Percentiles rank a stretch among this genome's conserved stretches.
These are phyloP conservation scores for Verbascum thapsus DNA, from an alignment of 257 asterid species.

Conservation along the genomic window DNA sequence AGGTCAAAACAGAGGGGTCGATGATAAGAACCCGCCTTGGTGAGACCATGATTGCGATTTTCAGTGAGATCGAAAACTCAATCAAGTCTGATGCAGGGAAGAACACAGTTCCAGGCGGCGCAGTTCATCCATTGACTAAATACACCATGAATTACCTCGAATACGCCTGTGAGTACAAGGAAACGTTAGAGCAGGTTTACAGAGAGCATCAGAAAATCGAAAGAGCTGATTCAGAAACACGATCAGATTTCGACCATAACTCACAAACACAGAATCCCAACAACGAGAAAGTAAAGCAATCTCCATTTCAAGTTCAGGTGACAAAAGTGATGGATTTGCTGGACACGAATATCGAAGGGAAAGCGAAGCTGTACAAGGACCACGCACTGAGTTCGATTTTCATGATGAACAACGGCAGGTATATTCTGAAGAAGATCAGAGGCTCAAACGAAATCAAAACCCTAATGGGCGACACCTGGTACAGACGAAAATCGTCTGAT, in stretches of 20 bases:
- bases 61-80: constrained; percentile 68
- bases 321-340: constrained; percentile 64
- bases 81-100: constrained; percentile 65
- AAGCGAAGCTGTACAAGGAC: constrained; percentile 75
- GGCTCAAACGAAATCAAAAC: constrained; percentile 50
- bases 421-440: constrained; percentile 72
- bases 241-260: constrained; percentile 41
- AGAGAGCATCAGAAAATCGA: constrained; percentile 67
- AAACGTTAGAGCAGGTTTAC: constrained; percentile 71
- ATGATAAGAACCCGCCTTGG: constrained; percentile 60
- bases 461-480: constrained; percentile 72
- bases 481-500: constrained; percentile 69
- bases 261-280: constrained; percentile 24
- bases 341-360: constrained; percentile 62
- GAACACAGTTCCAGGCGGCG: constrained; percentile 79
- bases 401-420: constrained; percentile 97
- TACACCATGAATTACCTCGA: constrained; percentile 69
- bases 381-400: constrained; percentile 62
- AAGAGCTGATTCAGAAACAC: constrained; percentile 50
- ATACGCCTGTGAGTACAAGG: constrained; percentile 52
- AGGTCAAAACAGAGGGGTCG: constrained; percentile 56
- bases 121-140: constrained; percentile 83
- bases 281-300: constrained; percentile 19
- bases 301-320: constrained; percentile 60
- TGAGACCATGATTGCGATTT: constrained; percentile 61